Base-by-base conservation (phyloP, 139 green algal genomes). In the Spirogloea muscicola region DNA sequence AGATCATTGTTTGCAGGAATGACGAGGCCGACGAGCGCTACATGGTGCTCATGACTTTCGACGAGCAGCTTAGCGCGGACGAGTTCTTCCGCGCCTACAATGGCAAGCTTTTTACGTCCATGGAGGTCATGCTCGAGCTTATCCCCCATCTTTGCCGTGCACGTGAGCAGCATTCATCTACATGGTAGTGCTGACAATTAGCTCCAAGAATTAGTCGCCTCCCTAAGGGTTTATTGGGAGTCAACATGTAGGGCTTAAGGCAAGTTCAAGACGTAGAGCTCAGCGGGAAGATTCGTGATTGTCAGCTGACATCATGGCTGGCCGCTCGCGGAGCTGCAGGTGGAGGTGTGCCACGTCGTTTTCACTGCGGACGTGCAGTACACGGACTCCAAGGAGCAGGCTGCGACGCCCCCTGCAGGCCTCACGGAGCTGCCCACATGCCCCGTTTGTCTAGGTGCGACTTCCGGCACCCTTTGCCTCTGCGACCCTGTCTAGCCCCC, bases 401-500 rank as follows among this genome's bases (percentile, higher is more conserved):
- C 48, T 27, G 18, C 41, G 37, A 71, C 41, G 27, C 67, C 86
- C 3, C 85, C 87, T 1, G 31, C 76, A 1, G 88, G 85, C 5
- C 80, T 87, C 10, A 92, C 86, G 7, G 92, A 97, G 83, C 83
- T 97, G 49, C 94, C 94, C n/a, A 91, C 86, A 7, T 98, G 93
- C 80, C 93, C 94, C 0, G 94, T 98, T 6, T 98, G 94, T 80
- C 64, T 98, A 49, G 94, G 97, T 82, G 77, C 92, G 16, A n/a
- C n/a, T n/a, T 31, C 29, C 21, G 21, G 29, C 33, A 5, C 16
- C 13, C 18, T 51, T 16, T 25, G 13, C 43, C 43, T 51, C 16
- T 51, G 43, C 6, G 39, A 2, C 38, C 31, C 21, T 3, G 4
- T 37, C 39, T 29, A 33, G 39, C 6, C 21, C 2, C 31, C 52